These are phyloP conservation scores for Clitoria ternatea DNA, from an alignment of 306 rosid species.

Conservation along the genomic window DNA sequence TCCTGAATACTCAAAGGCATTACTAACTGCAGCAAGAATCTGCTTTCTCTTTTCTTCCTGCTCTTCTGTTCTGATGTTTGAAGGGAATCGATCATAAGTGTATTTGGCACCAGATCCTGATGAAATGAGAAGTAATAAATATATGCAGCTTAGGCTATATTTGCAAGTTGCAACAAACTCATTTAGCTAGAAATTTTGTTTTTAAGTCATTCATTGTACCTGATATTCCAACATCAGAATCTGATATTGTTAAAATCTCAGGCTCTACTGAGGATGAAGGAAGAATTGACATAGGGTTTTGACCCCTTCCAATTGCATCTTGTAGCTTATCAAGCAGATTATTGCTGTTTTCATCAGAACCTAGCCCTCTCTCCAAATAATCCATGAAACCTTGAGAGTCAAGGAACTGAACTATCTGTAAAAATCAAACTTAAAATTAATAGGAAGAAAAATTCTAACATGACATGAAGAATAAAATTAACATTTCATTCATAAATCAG, in stretches of 20 bases:
- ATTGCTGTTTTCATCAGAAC: conserved; percentile 74
- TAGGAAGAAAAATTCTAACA: not conserved
- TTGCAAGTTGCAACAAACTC: not conserved
- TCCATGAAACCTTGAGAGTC: conserved; percentile 95
- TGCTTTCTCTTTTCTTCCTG: conserved; percentile 92
- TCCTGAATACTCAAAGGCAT: conserved; percentile 76
- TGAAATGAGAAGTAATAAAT: conserved; percentile 17
- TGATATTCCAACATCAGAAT: conserved; percentile 63
- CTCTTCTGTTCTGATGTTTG: conserved; percentile 72
- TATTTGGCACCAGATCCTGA: conserved; percentile 78
- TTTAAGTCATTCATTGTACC: conserved; percentile 45
- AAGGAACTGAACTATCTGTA: conserved; percentile 78
- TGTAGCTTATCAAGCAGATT: conserved; percentile 92
- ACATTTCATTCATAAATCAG: conserved; percentile 1
- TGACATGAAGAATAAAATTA: conserved; percentile 3
- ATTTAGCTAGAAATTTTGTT: not conserved
- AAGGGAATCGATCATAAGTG: conserved; percentile 86
- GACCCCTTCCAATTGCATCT: conserved; percentile 98
- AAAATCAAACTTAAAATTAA: conserved; percentile 29
- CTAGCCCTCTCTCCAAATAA: conserved; percentile 81
- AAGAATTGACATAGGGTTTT: conserved; percentile 86
- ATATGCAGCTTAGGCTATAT: conserved; percentile 12
- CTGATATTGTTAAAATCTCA: conserved; percentile 89
- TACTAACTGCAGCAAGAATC: conserved; percentile 78
- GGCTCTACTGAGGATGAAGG: conserved; percentile 65